phyloP scores from a whole-genome alignment of 441 rosid genomes.

The Croton setiger region DNA sequence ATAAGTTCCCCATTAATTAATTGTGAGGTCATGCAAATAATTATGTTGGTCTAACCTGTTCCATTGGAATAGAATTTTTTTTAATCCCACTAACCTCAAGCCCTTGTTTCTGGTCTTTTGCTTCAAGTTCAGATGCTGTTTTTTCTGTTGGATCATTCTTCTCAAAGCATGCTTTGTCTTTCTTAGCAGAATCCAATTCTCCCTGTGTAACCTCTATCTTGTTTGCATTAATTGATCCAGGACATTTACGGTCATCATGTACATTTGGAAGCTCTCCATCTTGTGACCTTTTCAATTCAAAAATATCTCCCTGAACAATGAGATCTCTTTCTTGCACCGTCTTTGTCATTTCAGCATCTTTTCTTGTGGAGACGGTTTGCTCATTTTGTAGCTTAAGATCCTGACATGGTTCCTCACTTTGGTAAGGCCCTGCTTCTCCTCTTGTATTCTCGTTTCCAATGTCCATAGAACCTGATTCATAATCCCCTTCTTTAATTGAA shows the following conservation, averaged over 20 bases:
- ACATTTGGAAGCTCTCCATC: conserved; percentile 19
- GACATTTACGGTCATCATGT: conserved; percentile 14
- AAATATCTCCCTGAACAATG: conserved; percentile 20
- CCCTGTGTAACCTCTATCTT: conserved; percentile 21
- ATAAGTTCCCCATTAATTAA: neutral
- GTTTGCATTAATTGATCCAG: conserved; percentile 13
- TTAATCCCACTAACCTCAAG: conserved; percentile 16
- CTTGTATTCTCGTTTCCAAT: conserved; percentile 14
- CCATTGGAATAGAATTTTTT: conserved; percentile 6
- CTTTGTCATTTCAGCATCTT: conserved; percentile 15
- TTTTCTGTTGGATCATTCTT: conserved; percentile 24
- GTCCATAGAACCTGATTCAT: conserved; percentile 21
- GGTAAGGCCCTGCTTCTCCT: conserved; percentile 18
- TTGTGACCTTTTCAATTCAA: conserved; percentile 9
- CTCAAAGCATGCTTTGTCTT: conserved; percentile 25
- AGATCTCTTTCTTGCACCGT: conserved; percentile 19
- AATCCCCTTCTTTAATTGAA: conserved; percentile 18
- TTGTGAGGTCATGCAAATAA: conserved; percentile 5
- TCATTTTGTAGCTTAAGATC: conserved; percentile 24
- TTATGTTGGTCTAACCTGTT: conserved; percentile 26
- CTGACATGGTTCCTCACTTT: conserved; percentile 18
- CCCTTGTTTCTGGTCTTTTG: conserved; percentile 13
- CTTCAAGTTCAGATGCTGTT: conserved; percentile 21
- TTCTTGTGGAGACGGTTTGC: conserved; percentile 11
- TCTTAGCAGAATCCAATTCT: conserved; percentile 20